These are phyloP conservation scores for Oxyria digyna DNA, from an alignment of 148 eudicot species.

Conservation along the genomic window DNA sequence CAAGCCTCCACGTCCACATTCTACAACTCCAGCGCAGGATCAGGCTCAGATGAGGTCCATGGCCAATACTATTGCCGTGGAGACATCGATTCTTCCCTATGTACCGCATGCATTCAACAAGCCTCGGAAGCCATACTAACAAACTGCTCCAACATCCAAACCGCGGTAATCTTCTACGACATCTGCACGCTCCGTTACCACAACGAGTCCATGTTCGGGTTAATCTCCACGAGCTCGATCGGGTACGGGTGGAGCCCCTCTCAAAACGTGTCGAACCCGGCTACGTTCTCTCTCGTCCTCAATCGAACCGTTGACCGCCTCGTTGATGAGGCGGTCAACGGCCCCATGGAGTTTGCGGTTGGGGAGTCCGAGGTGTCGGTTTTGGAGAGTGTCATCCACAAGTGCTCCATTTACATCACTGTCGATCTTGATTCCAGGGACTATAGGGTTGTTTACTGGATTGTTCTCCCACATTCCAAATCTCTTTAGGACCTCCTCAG, in stretches of 20 bases:
- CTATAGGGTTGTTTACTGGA: no score
- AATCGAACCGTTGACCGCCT: neutral
- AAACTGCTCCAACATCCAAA: neutral
- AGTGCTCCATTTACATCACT: no score
- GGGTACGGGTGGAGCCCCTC: neutral
- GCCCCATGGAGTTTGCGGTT: neutral
- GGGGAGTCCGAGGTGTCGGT: neutral
- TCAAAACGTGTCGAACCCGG: neutral
- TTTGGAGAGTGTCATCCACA: neutral
- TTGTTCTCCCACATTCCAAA: no score
- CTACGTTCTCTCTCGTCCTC: neutral
- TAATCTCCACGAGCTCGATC: neutral
- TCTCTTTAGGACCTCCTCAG: no score
- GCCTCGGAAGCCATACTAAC: neutral
- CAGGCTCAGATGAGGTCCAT: neutral
- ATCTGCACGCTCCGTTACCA: neutral
- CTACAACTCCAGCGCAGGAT: no score
- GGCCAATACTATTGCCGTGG: slow-evolving; percentile 3
- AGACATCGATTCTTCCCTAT: neutral
- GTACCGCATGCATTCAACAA: neutral
- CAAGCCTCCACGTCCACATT: no score
- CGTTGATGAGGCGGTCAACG: no score
- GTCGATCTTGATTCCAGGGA: no score
- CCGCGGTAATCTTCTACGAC: neutral
- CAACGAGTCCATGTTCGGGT: neutral